These are phyloP conservation scores for Huntiella abstrusa DNA, from an alignment of 2,329 filamentous ascomycete species.

Conservation along the genomic window DNA sequence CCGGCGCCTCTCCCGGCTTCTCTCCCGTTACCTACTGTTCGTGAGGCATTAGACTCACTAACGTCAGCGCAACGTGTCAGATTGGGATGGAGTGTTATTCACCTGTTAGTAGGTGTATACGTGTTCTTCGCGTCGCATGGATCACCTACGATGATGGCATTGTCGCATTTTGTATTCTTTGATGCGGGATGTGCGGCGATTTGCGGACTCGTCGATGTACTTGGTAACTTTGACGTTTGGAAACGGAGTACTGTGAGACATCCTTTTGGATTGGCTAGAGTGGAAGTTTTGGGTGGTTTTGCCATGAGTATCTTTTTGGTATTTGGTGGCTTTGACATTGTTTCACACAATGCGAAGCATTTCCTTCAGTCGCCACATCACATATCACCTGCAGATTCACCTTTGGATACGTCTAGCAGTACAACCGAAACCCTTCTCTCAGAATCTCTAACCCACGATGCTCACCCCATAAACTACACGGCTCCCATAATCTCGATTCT, in stretches of 20 bases:
- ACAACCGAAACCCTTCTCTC: neutral
- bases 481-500: constrained; percentile 65
- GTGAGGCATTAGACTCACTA: constrained; percentile 80
- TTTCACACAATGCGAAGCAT: constrained; percentile 86
- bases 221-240: constrained; percentile 97
- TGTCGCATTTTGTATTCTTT: constrained; percentile 88
- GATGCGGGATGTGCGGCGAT: constrained; percentile 83
- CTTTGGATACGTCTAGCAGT: constrained; percentile 14
- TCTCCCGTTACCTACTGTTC: constrained; percentile 73
- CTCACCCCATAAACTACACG: constrained; percentile 60
- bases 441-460: constrained; percentile 48
- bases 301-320: constrained; percentile 88
- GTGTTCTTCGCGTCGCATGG: constrained; percentile 74
- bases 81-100: constrained; percentile 76
- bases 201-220: constrained; percentile 79
- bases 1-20: constrained; percentile 81
- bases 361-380: constrained; percentile 31
- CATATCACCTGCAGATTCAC: neutral
- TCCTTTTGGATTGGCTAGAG: constrained; percentile 80
- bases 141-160: constrained; percentile 73
- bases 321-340: constrained; percentile 93
- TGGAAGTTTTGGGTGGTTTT: constrained; percentile 86
- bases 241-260: constrained; percentile 79
- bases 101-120: constrained; percentile 64
- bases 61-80: constrained; percentile 68